These are phyloP conservation scores for Tetrahymena elliotti DNA, from an alignment of 73 alveolate genomes.

Conservation along the genomic window DNA sequence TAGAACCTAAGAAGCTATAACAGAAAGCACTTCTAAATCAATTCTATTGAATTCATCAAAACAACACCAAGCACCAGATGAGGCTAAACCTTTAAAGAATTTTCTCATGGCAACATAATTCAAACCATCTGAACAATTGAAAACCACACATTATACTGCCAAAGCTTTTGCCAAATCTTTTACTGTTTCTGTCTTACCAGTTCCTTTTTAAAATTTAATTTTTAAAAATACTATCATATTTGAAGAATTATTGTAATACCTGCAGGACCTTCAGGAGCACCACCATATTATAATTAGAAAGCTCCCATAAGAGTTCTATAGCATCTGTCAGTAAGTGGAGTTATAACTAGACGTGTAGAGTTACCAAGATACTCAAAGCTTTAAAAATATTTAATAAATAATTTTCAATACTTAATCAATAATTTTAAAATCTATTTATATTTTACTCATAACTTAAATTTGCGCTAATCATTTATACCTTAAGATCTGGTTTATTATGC, in stretches of 20 bases:
- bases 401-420: slow-evolving; percentile 61
- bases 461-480: slow-evolving; percentile 33
- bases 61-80: slow-evolving; percentile 99
- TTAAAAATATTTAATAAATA: slow-evolving; percentile 62
- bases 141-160: slow-evolving; percentile 99
- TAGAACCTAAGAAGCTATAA: slow-evolving; percentile 95
- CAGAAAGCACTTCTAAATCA: slow-evolving; percentile 98
- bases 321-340: slow-evolving; percentile 99
- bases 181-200: slow-evolving; percentile 85
- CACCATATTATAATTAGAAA: slow-evolving; percentile 96
- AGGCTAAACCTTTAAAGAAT: slow-evolving; percentile 98
- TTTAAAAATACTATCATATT: too few relatives aligned
- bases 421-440: not conserved
- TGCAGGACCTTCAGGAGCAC: slow-evolving; percentile 99
- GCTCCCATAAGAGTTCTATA: slow-evolving; percentile 99
- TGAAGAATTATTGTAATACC: not conserved
- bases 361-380: slow-evolving; percentile 98
- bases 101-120: slow-evolving; percentile 95
- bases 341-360: slow-evolving; percentile 90
- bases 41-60: slow-evolving; percentile 99
- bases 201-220: slow-evolving; percentile 8
- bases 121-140: slow-evolving; percentile 98
- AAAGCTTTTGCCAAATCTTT: slow-evolving; percentile 98
- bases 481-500: slow-evolving; percentile 19
- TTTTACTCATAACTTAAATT: slow-evolving; percentile 18